Conservation (phyloP, 2,329 filamentous ascomycete species). For the Exophiala lecanii-corni region DNA sequence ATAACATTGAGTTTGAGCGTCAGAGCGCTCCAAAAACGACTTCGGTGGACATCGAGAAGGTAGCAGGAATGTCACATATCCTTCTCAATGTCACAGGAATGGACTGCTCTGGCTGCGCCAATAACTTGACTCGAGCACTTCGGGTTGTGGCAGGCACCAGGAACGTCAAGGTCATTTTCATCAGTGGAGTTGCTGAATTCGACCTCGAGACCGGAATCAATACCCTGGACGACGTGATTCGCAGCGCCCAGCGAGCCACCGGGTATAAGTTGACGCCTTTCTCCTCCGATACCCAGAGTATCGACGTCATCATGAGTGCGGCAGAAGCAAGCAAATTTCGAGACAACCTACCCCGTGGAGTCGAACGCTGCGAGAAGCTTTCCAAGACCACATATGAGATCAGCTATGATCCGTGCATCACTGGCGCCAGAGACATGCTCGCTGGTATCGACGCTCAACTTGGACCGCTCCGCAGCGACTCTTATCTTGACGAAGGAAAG, state of each 20-base stretch:
- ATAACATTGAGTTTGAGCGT: conserved; percentile 3
- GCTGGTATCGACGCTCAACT: conserved; percentile 32
- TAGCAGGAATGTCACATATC: conserved; percentile 13
- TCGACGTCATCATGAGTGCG: conserved; percentile 17
- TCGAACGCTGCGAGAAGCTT: conserved; percentile 16
- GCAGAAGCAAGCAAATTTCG: conserved; percentile 7
- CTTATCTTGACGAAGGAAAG: conserved; percentile 36
- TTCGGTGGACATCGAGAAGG: conserved; percentile 14
- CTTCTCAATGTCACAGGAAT: conserved; percentile 20
- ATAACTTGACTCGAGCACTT: conserved; percentile 22
- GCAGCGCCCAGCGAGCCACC: conserved; percentile 17
- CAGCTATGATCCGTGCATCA: conserved; percentile 42
- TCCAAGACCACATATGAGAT: conserved; percentile 40
- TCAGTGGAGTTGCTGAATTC: conserved; percentile 24
- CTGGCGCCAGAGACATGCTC: conserved; percentile 46
- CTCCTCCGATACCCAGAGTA: conserved; percentile 17
- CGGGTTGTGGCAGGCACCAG: conserved; percentile 12
- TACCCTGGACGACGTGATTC: conserved; percentile 25
- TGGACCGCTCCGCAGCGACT: conserved; percentile 26
- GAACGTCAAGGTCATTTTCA: conserved; percentile 24
- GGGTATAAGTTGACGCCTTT: conserved; percentile 21
- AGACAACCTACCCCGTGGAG: conserved; percentile 8
- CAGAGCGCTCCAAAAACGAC: neutral
- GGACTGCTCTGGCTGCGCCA: conserved; percentile 27
- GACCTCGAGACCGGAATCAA: conserved; percentile 41